These are phyloP conservation scores for Euphorbia pulcherrima DNA, from an alignment of 345 rosid genomes.

Conservation along the genomic window DNA sequence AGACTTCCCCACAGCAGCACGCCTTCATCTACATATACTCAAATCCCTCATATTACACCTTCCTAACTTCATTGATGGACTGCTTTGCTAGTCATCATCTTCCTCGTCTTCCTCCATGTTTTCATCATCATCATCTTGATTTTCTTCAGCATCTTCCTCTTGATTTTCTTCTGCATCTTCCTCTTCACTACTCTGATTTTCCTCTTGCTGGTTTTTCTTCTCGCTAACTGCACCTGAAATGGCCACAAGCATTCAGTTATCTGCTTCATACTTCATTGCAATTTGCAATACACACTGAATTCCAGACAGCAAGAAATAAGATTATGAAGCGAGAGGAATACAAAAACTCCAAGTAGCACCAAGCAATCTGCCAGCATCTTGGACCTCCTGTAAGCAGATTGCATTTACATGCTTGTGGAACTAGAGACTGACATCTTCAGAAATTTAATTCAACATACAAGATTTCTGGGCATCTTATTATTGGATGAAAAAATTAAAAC, in stretches of 20 bases:
- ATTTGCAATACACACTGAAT: background rate
- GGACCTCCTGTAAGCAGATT: background rate
- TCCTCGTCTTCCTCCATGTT: slow-evolving; percentile 9
- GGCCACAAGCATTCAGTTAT: background rate
- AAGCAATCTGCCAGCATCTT: background rate
- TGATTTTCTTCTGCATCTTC: slow-evolving; percentile 5
- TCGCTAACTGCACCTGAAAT: slow-evolving; percentile 10
- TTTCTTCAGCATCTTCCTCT: slow-evolving; percentile 1
- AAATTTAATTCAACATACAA: background rate
- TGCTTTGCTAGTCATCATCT: slow-evolving; percentile 11
- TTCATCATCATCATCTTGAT: slow-evolving; percentile 2
- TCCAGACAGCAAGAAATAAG: background rate
- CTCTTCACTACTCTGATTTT: background rate
- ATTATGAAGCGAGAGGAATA: background rate
- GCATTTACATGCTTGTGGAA: background rate
- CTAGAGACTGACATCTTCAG: background rate
- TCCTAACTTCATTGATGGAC: background rate
- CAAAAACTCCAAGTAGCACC: background rate
- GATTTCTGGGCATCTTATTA: background rate
- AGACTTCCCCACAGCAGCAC: background rate
- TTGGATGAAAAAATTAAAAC: background rate
- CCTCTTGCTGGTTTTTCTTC: slow-evolving; percentile 10
- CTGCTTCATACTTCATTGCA: background rate
- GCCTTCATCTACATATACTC: background rate
- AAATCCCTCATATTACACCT: background rate